Evolutionary conservation across 2,329 filamentous ascomycete species (phyloP).

Genomic region (Penicillium sp.): DNA sequence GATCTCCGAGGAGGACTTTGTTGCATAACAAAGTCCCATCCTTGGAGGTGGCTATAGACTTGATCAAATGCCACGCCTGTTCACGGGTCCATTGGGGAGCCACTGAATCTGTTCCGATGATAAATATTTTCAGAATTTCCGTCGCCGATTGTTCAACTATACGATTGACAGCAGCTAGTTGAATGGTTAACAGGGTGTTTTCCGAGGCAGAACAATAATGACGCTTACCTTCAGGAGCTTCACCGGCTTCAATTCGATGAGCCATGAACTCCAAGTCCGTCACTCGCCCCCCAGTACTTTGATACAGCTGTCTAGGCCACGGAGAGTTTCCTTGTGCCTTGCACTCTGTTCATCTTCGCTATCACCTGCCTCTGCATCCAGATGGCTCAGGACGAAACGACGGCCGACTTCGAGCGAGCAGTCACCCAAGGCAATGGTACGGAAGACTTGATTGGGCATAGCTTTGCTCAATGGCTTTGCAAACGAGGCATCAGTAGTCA

Average conservation of each 20-base stretch:
- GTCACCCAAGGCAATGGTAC: conserved; percentile 80
- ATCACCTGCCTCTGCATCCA: conserved; percentile 52
- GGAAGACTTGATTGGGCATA: conserved; percentile 86
- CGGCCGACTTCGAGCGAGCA: conserved; percentile 83
- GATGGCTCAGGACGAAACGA: conserved; percentile 80
- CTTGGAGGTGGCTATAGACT: conserved; percentile 67
- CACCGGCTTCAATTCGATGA: conserved; percentile 82
- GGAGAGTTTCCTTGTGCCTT: conserved; percentile 54
- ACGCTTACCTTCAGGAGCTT: conserved; percentile 64
- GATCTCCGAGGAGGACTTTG: conserved; percentile 72
- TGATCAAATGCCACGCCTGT: conserved; percentile 89
- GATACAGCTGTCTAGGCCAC: conserved; percentile 78
- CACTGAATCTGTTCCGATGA: conserved; percentile 61
- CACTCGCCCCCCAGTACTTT: conserved; percentile 79
- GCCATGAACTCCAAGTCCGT: conserved; percentile 93
- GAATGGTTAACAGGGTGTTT: conserved; percentile 19
- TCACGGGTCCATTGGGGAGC: conserved; percentile 71
- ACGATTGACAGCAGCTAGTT: conserved; percentile 70
- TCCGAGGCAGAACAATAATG: too few relatives aligned
- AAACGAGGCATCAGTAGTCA: conserved; percentile 86
- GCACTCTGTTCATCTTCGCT: conserved; percentile 32
- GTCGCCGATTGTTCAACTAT: conserved; percentile 87
- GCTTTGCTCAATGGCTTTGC: conserved; percentile 83
- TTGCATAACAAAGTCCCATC: conserved; percentile 70
- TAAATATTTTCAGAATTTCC: conserved; percentile 91